A percentile compares a stretch with the other conserved stretches of the same genome.
Evolutionary conservation across 2,329 filamentous ascomycete genomes (phyloP).

Genomic region (Aspergillus thermomutatus): DNA sequence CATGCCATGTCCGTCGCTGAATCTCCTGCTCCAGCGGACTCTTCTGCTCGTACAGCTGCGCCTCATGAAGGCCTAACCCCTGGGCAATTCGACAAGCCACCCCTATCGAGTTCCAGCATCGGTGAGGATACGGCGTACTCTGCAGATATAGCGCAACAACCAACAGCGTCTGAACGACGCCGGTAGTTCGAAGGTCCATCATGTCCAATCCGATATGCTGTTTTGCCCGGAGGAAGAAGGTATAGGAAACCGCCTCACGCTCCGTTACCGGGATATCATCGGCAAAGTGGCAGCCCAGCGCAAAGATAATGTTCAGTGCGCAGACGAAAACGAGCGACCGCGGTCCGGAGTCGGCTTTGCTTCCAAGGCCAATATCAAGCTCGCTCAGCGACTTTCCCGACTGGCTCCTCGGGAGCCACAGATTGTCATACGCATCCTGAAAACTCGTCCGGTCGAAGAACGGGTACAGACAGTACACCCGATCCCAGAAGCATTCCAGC

Average conservation of each 20-base stretch:
- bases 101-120: conserved; percentile 45
- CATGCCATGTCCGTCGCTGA: conserved; percentile 38
- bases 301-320: conserved; percentile 44
- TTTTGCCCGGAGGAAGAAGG: conserved; percentile 36
- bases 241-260: conserved; percentile 25
- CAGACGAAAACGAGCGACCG: conserved; percentile 41
- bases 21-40: conserved; percentile 36
- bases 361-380: conserved; percentile 35
- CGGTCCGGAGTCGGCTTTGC: conserved; percentile 27
- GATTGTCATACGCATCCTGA: conserved; percentile 37
- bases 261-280: conserved; percentile 26
- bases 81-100: conserved; percentile 42
- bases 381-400: conserved; percentile 15
- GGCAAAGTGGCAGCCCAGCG: conserved; percentile 41
- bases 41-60: conserved; percentile 11
- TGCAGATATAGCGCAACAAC: conserved; percentile 40
- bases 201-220: conserved; percentile 37
- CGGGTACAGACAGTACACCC: no score
- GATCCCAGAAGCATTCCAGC: no score
- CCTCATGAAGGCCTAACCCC: conserved; percentile 42
- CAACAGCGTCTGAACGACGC: conserved; percentile 42
- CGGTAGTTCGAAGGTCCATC: conserved; percentile 36
- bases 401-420: conserved; percentile 33
- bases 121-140: conserved; percentile 39
- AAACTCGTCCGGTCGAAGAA: no score